Evolutionary conservation across 2,329 filamentous ascomycete species (phyloP), one percentile per base, ranked within the genome.

Genomic region (Fusarium torreyae): DNA sequence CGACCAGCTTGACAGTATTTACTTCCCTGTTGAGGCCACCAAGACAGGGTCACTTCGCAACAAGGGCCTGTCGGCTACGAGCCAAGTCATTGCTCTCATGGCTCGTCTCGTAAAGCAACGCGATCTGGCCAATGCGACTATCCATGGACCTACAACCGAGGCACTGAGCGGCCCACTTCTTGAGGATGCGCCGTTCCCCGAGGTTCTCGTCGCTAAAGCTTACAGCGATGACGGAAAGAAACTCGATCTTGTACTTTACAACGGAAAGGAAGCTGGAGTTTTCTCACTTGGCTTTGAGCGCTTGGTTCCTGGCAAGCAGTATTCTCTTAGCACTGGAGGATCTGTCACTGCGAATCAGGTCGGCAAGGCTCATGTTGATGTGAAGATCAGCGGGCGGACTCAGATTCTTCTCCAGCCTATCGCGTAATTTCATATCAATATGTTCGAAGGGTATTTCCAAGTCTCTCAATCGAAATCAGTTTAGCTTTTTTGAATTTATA

Each of bases 31-130:
- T 10, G 26, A 52, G 20, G 48, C 34, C n/a, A 51, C 34, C 17
- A 51, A 31, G 24, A 51, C 48, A 28, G 48, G 22, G 11, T 51
- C 48, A 6, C 48, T 51, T 8, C 34, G 48, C 6, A 40, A 51
- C n/a, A 51, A 40, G 34, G n/a, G 48, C n/a, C 34, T 51, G 1
- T 51, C 48, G 0, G 34, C 48, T 17, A 51, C 48, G 4, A 39
- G 17, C 0, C 48, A 51, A 3, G 34, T 31, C 0, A 40, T 51
- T 13, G 34, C 48, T 3, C 48, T 40, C 0, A 51, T 51, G 48
- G 22, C 48, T 10, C 48, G 48, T 2, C 48, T 51, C 3, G 34
- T 40, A 3, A 51, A 51, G 9, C 34, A 51, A 3, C 34, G 48
- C 3, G 48, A 40, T 36, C 15, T 40, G 22, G 48, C 34, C 2